A percentile compares a stretch with the other conserved stretches of the same genome.
Evolutionary conservation across 306 rosid species (phyloP).

Genomic region (Gastrolobium villosum): DNA sequence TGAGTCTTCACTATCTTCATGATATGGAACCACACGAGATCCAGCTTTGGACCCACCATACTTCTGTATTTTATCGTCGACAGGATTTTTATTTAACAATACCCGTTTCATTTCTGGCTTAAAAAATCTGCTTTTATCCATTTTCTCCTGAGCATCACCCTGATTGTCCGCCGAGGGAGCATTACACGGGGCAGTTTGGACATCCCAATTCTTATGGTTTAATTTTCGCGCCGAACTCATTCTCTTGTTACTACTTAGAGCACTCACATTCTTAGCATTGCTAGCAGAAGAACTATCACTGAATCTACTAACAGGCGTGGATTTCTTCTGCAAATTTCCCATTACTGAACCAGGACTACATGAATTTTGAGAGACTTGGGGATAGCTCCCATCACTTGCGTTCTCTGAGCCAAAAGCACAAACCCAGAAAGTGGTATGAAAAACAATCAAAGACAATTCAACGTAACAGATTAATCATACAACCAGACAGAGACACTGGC

Average conservation of each 20-base stretch:
- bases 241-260: constrained; percentile 58
- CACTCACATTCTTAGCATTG: constrained; percentile 64
- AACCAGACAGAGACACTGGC: not conserved
- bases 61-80: constrained; percentile 64
- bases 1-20: constrained; percentile 66
- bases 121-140: constrained; percentile 57
- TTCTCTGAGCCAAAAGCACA: constrained; percentile 61
- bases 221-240: constrained; percentile 54
- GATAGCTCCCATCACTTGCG: constrained; percentile 69
- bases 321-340: constrained; percentile 61
- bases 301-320: constrained; percentile 52
- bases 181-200: constrained; percentile 55
- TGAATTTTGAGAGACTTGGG: constrained; percentile 60
- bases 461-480: constrained; percentile 27
- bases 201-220: constrained; percentile 71
- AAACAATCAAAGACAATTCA: constrained; percentile 39
- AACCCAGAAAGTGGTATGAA: constrained; percentile 26
- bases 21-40: constrained; percentile 91
- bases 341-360: constrained; percentile 59
- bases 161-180: constrained; percentile 50
- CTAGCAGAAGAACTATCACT: constrained; percentile 69
- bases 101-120: constrained; percentile 69
- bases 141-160: constrained; percentile 54
- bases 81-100: constrained; percentile 62
- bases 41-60: constrained; percentile 67